phyloP scores from a whole-genome alignment of 306 rosid species.

The Purshia tridentata region DNA sequence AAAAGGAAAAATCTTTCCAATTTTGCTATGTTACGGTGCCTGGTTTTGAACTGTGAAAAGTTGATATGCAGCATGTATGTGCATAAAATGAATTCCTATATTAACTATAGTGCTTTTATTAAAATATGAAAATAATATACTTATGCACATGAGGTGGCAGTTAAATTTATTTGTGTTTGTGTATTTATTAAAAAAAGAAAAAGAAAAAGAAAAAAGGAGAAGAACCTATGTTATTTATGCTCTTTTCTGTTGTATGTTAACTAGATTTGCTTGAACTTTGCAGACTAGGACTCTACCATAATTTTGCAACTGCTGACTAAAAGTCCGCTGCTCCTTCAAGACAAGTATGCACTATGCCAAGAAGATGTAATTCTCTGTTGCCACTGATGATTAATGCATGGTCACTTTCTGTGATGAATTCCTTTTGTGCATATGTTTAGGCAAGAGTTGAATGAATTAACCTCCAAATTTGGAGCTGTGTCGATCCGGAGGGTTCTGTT shows the following conservation, averaged over 20 bases:
- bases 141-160: not conserved
- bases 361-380: conserved; percentile 18
- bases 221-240: not conserved
- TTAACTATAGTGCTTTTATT: no score
- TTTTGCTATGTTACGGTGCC: no score
- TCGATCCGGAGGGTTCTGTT: conserved; percentile 28
- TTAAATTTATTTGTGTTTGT: not conserved
- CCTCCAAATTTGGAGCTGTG: conserved; percentile 32
- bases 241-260: not conserved
- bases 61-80: not conserved
- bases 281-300: conserved; percentile 24
- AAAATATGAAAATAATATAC: not conserved
- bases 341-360: conserved; percentile 26
- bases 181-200: no score
- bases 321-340: conserved; percentile 12
- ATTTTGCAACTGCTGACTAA: conserved; percentile 16
- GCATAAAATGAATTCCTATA: not conserved
- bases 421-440: conserved; percentile 29
- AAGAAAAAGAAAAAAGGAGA: no score
- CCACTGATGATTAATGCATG: conserved; percentile 27
- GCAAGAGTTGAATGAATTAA: conserved; percentile 26
- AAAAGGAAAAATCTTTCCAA: no score
- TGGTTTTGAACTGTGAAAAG: not conserved
- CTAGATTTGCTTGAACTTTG: not conserved
- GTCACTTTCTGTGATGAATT: conserved; percentile 22